Base-by-base conservation (phyloP, 106 monocot genomes). In the Platanthera zijinensis region DNA sequence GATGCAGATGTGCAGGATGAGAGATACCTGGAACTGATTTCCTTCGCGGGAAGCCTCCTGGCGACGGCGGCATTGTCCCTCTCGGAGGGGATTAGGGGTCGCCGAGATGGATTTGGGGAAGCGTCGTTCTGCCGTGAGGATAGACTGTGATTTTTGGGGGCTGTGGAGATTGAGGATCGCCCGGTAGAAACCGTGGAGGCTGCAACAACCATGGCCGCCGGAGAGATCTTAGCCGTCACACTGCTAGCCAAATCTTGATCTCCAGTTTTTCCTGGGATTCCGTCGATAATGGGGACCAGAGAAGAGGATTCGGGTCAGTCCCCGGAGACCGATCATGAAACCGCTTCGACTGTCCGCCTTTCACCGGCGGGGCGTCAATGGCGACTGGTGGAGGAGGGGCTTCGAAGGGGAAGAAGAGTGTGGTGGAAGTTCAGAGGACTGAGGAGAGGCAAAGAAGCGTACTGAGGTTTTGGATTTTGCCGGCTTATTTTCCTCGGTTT, bases 31-130 rank as follows among this genome's bases (percentile, higher is more conserved):
- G 84, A 81, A 30, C 74, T 52, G 71, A 83, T 83, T 15, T 75
- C 78, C 78, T 86, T 86, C 48, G 46, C 49, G 28, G 32, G 50
- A 6, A 78, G 86, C 32, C 72, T 66, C 6, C 86, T 69, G 22
- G 57, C 8, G 19, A 51, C 49, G 8, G 74, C 81, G 52, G 86
- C 79, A 78, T 86, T 86, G 77, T 82, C 83, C 69, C 78, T 83
- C 72, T 84, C 87, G 13, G 87, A 84, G 62, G 87, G 81, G 51
- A 79, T 76, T 30, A 87, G 79, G 2, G 87, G 87, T 3, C 80
- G 82, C 13, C 84, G 75, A 54, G 32, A 52, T 22, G 73, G 75
- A 30, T 51, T 51, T 45, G 51, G 7, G 68, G 21, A 25, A 8
- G 51, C 14, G 50, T 50, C 66, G 50, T 49, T 28, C 47, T 32